Base-by-base conservation (phyloP, 306 rosid species). In the Geum urbanum region DNA sequence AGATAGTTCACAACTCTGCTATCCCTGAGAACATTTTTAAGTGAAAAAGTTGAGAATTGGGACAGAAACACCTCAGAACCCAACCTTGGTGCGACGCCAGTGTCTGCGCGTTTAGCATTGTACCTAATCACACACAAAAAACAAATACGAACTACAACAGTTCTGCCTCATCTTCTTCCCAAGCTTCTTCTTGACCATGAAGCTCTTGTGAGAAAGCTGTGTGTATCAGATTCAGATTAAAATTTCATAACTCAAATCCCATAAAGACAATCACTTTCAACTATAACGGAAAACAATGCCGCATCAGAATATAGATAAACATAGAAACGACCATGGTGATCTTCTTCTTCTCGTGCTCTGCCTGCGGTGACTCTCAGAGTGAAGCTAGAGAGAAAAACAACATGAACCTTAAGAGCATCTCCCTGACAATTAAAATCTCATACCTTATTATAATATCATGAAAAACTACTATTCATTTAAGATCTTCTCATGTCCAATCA, bases 81-180 rank as follows among this genome's bases (percentile, higher is more conserved):
- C 86, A 47, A 85, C 83, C 77, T 82, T 85, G 72, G 89, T 85
- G 18, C 84, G 89, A 49, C 86, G 89, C 89, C 86, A 85, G 77
- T 85, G 89, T 75, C 86, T 82, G 74, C 83, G 84, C 77, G n/a
- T n/a, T 85, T 85, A 2, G 82, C 86, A n/a, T 85, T 79, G 76
- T 85, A 82, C 84, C 89, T 85, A 77, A 49, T 57, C 37, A 19
- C 32, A 48, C 8, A 15, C n/a, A n/a, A n/a, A n/a, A n/a, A n/a
- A n/a, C n/a, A n/a, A n/a, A n/a, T n/a, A n/a, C n/a, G n/a, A n/a
- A n/a, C n/a, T n/a, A n/a, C n/a, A n/a, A n/a, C n/a, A n/a, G n/a
- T 91, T 91, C 85, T 89, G 96, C 76, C 97, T 86, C 96, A 87
- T 91, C 96, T 91, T 91, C 91, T 91, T 91, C 56, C 87, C 96